Conservation (phyloP, 352 stramenopile genomes). For the Plasmopara muralis region DNA sequence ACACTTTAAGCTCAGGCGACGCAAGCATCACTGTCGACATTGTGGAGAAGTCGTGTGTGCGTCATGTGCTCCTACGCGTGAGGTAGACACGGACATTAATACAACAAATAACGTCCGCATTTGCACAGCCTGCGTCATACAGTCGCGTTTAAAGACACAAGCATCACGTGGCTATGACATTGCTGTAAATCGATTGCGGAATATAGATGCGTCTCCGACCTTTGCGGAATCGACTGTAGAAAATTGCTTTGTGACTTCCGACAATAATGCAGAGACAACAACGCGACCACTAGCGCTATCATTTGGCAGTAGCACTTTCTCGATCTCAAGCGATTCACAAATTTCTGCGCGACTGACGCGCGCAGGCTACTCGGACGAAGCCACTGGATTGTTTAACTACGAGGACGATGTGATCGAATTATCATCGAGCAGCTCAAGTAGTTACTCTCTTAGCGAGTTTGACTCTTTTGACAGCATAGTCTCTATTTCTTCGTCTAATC, state of each 20-base stretch:
- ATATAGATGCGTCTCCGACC: no score
- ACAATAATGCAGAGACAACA: constrained; percentile 15
- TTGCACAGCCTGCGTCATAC: constrained; percentile 57
- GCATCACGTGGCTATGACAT: constrained; percentile 20
- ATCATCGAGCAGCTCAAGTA: constrained; percentile 41
- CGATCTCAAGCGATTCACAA: constrained; percentile 40
- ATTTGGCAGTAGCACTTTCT: constrained; percentile 48
- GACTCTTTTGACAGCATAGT: constrained; percentile 45
- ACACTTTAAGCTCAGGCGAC: constrained; percentile 46
- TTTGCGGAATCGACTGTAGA: background rate
- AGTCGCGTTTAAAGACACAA: constrained; percentile 30
- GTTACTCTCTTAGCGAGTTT: constrained; percentile 54
- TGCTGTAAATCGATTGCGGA: constrained; percentile 25
- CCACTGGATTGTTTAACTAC: constrained; percentile 18
- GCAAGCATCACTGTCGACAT: constrained; percentile 65
- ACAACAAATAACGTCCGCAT: constrained; percentile 37
- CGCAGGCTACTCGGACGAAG: background rate
- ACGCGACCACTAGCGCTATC: constrained; percentile 25
- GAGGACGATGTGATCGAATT: constrained; percentile 5
- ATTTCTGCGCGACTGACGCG: constrained; percentile 22
- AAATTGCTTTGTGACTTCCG: background rate
- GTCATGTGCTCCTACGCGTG: constrained; percentile 46
- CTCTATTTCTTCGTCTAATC: constrained; percentile 13
- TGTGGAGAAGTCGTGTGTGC: constrained; percentile 74
- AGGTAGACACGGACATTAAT: constrained; percentile 33